Evolutionary conservation across 2,329 filamentous ascomycete genomes (phyloP).

Genomic region (Colletotrichum sidae): DNA sequence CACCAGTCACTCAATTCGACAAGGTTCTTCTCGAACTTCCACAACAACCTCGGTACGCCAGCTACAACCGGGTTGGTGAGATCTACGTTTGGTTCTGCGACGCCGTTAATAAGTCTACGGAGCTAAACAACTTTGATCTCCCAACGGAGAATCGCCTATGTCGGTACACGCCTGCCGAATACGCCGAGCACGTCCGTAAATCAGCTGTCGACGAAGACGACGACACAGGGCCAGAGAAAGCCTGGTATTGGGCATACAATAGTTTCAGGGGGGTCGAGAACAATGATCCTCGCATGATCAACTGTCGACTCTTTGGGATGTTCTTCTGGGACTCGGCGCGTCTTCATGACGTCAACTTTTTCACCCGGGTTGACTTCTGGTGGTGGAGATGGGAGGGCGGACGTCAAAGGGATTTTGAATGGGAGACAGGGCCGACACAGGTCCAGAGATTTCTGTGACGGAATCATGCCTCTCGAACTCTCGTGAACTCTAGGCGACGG

Average conservation of each 20-base stretch:
- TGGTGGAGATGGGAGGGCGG: conserved; percentile 33
- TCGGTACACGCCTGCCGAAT: conserved; percentile 11
- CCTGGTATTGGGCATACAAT: conserved; percentile 35
- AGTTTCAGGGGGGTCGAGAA: conserved; percentile 10
- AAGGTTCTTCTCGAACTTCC: conserved; percentile 18
- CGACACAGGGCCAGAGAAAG: conserved; percentile 30
- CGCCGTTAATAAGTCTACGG: conserved; percentile 18
- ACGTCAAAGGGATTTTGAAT: conserved; percentile 32
- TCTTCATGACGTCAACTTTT: conserved; percentile 31
- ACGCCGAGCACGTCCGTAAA: conserved; percentile 11
- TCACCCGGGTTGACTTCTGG: conserved; percentile 27
- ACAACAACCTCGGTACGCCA: conserved; percentile 26
- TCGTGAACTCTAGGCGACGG: neutral
- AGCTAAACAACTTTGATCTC: conserved; percentile 18
- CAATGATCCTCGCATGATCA: conserved; percentile 31
- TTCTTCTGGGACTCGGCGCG: conserved; percentile 34
- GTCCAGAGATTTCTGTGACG: conserved; percentile 1
- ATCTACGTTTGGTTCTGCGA: conserved; percentile 33
- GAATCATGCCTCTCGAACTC: neutral
- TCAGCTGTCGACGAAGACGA: conserved; percentile 15
- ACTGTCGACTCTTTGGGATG: conserved; percentile 30
- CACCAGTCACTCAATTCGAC: conserved; percentile 25
- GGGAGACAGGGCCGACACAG: conserved; percentile 10
- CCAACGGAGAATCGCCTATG: conserved; percentile 5
- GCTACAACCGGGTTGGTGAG: conserved; percentile 29